These are phyloP conservation scores for Termitomyces titanicus DNA, from an alignment of 768 basidiomycete genomes.

Conservation along the genomic window DNA sequence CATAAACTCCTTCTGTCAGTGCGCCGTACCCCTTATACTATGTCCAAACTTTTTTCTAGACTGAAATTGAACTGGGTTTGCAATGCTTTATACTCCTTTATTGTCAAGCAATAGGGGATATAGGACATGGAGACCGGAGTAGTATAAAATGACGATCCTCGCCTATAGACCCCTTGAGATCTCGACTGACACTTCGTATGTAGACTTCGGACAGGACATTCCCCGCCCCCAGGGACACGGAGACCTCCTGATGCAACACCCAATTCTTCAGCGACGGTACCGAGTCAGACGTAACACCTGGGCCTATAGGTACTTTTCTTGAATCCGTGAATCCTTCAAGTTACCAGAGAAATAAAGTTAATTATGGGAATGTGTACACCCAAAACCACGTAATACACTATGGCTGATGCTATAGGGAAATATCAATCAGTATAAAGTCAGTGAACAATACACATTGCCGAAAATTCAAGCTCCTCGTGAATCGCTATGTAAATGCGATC, in stretches of 20 bases:
- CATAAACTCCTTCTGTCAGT: neutral
- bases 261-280: neutral
- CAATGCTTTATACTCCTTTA: neutral
- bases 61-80: neutral
- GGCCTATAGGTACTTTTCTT: neutral
- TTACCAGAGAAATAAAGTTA: no score
- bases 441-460: neutral
- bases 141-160: neutral
- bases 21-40: neutral
- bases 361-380: no score
- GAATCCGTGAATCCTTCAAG: no score
- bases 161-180: neutral
- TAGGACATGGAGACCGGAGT: neutral
- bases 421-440: neutral
- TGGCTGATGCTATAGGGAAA: no score
- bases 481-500: no score
- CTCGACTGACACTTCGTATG: neutral
- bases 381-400: no score
- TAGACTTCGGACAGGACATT: neutral
- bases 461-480: neutral
- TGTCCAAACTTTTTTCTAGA: neutral
- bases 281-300: neutral
- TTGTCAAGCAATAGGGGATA: neutral
- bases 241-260: neutral
- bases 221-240: neutral